phyloP scores from a whole-genome alignment of 495 filamentous ascomycete species.

The Emericellopsis terricola region DNA sequence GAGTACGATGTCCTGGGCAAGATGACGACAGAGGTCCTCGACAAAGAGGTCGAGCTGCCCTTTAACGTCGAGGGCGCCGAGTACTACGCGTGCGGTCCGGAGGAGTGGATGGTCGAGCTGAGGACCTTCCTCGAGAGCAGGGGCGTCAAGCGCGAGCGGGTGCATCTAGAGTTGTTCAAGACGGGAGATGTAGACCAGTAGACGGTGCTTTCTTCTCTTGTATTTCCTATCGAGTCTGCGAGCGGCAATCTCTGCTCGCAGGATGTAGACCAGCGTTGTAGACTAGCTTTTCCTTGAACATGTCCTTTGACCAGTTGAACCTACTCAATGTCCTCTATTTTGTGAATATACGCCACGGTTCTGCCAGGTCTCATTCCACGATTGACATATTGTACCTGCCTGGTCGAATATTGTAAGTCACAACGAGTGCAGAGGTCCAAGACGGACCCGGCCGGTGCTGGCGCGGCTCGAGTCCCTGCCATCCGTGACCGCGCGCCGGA shows the following conservation, averaged over 20 bases:
- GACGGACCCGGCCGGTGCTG: no score
- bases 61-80: constrained; percentile 31
- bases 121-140: constrained; percentile 25
- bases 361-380: no score
- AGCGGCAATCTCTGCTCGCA: constrained; percentile 19
- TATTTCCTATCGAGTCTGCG: constrained; percentile 28
- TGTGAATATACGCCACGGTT: constrained; percentile 8
- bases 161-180: constrained; percentile 53
- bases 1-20: constrained; percentile 38
- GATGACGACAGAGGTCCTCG: constrained; percentile 32
- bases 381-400: no score
- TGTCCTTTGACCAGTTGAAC: constrained; percentile 15
- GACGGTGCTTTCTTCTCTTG: constrained; percentile 22
- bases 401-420: no score
- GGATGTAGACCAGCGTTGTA: constrained; percentile 24
- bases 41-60: constrained; percentile 31
- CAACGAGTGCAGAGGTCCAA: no score
- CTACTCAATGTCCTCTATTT: constrained; percentile 14
- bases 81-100: constrained; percentile 57
- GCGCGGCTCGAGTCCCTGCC: no score
- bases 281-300: constrained; percentile 19
- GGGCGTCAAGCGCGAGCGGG: constrained; percentile 33
- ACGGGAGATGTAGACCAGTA: constrained; percentile 22
- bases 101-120: constrained; percentile 44
- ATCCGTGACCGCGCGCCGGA: no score